These are phyloP conservation scores for Globisporangium sylvaticum DNA, from an alignment of 352 stramenopile genomes.

Conservation along the genomic window DNA sequence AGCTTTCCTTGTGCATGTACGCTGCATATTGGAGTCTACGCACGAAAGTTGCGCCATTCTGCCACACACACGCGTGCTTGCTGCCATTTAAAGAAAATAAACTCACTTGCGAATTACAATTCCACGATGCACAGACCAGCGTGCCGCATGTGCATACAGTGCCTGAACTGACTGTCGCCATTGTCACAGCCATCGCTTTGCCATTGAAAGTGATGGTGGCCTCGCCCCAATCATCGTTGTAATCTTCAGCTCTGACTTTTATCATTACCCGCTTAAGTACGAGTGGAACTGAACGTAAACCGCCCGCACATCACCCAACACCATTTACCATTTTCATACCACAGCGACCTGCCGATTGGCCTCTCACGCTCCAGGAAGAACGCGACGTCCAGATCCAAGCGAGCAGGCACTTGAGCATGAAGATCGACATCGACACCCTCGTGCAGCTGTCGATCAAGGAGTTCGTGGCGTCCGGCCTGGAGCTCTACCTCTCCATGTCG, in stretches of 20 bases:
- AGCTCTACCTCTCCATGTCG: slow-evolving; percentile 71
- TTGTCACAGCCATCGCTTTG: too few species aligned
- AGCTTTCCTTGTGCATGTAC: neutral
- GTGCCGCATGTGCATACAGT: too few species aligned
- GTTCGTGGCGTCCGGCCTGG: slow-evolving; percentile 51
- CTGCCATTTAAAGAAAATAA: too few species aligned
- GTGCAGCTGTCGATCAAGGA: slow-evolving; percentile 53
- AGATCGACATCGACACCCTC: slow-evolving; percentile 35
- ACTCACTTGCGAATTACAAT: too few species aligned
- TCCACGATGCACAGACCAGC: too few species aligned
- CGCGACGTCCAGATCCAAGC: neutral
- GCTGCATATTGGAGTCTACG: neutral
- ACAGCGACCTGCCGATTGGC: neutral
- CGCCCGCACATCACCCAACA: neutral
- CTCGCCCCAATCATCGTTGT: too few species aligned
- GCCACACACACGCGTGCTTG: neutral
- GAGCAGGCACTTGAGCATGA: neutral
- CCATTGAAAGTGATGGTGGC: too few species aligned
- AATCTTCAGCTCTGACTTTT: neutral
- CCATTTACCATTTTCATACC: neutral
- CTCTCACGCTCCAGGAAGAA: neutral
- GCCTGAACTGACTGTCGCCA: too few species aligned
- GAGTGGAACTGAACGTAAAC: neutral
- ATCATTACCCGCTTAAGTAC: neutral
- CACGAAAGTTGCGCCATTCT: neutral